Percentiles rank a stretch among this genome's conserved stretches.
Conservation (phyloP, 306 rosid genomes). For the Trifolium dubium region DNA sequence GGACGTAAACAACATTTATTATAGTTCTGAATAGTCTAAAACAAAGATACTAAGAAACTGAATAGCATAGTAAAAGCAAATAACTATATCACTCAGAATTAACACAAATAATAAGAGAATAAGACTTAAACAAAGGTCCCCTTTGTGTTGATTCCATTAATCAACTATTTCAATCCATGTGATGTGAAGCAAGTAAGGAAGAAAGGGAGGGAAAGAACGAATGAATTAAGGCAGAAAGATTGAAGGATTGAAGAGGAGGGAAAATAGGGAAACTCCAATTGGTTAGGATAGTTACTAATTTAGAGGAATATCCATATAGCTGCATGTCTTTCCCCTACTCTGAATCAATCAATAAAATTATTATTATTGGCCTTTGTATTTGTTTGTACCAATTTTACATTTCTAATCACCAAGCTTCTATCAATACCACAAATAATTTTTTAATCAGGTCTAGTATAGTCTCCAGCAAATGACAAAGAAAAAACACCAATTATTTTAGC, state of each 20-base stretch:
- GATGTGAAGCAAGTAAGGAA: not conserved
- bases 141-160: constrained; percentile 1
- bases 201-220: not conserved
- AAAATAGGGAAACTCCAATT: constrained; percentile 1
- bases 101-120: constrained; percentile 18
- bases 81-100: constrained; percentile 8
- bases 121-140: constrained; percentile 16
- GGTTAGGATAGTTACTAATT: constrained; percentile 1
- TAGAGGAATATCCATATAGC: constrained; percentile 3
- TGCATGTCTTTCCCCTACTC: not conserved
- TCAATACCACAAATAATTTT: not conserved
- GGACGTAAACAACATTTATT: not conserved
- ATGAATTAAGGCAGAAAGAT: constrained; percentile 4
- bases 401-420: not conserved
- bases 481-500: constrained; percentile 16
- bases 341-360: not conserved
- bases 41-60: constrained; percentile 16
- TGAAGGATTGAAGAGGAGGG: not conserved
- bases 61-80: constrained; percentile 19
- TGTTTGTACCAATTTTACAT: not conserved
- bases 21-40: constrained; percentile 25
- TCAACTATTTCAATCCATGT: not conserved
- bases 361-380: not conserved
- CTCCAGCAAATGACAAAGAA: constrained; percentile 15
- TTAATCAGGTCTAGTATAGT: not conserved